These are phyloP conservation scores for Candida parachauliodes DNA, from an alignment of 805 yeast genomes.

Conservation along the genomic window DNA sequence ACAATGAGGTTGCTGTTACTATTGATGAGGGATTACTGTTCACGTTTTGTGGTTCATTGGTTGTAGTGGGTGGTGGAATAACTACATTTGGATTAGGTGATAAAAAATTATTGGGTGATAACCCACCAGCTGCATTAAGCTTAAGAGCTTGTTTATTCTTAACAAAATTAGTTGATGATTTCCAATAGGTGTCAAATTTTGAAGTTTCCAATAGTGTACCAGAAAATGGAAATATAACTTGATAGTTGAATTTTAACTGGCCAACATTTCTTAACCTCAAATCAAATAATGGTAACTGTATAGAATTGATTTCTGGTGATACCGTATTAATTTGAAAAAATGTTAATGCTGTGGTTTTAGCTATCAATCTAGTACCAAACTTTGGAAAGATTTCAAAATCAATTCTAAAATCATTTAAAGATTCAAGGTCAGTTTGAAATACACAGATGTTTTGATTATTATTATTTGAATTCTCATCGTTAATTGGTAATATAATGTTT, in stretches of 20 bases:
- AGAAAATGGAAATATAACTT: slow-evolving; percentile 82
- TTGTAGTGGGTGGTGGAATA: not conserved
- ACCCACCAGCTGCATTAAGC: slow-evolving; percentile 35
- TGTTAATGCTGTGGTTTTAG: slow-evolving; percentile 79
- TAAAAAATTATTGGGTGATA: slow-evolving; percentile 39
- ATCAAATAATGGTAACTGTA: slow-evolving; percentile 75
- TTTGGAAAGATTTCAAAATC: slow-evolving; percentile 92
- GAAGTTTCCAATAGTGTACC: slow-evolving; percentile 84
- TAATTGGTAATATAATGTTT: slow-evolving; percentile 74
- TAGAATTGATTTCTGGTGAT: slow-evolving; percentile 37
- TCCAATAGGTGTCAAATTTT: slow-evolving; percentile 96
- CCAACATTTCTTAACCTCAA: slow-evolving; percentile 80
- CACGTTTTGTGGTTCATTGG: slow-evolving; percentile 12
- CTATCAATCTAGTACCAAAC: slow-evolving; percentile 88
- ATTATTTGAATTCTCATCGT: slow-evolving; percentile 47
- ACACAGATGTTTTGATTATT: slow-evolving; percentile 49
- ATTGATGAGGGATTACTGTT: slow-evolving; percentile 47
- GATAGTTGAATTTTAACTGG: slow-evolving; percentile 69
- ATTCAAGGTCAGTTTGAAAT: slow-evolving; percentile 78
- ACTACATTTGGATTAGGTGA: slow-evolving; percentile 21
- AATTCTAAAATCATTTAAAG: slow-evolving; percentile 56
- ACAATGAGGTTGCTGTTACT: slow-evolving; percentile 87
- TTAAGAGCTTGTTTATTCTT: slow-evolving; percentile 26
- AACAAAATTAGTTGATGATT: slow-evolving; percentile 64
- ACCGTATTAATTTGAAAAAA: slow-evolving; percentile 38